Evolutionary conservation across 345 rosid genomes (phyloP).

Genomic region (Nephelium lappaceum): DNA sequence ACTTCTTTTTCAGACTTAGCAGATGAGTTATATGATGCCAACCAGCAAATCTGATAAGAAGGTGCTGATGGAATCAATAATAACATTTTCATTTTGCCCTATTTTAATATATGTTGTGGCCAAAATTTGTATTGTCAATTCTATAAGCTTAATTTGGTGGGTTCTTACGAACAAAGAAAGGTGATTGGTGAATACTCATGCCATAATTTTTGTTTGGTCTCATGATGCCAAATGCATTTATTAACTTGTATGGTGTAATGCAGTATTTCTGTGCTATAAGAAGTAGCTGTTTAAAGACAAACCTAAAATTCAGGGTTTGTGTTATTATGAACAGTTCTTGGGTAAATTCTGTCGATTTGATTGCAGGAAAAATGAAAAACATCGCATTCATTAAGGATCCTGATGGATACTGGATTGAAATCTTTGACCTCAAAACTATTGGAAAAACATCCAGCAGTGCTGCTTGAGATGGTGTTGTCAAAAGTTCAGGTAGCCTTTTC

Average conservation of each 20-base stretch:
- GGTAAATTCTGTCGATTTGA: conserved; percentile 3
- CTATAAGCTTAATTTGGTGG: neutral
- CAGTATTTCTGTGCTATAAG: neutral
- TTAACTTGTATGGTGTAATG: neutral
- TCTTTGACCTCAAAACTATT: conserved; percentile 75
- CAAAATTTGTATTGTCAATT: neutral
- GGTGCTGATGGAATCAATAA: neutral
- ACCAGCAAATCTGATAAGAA: neutral
- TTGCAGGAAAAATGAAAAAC: conserved; percentile 88
- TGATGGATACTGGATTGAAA: conserved; percentile 96
- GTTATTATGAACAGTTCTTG: conserved; percentile 3
- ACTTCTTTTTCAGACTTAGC: neutral
- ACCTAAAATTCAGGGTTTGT: conserved; percentile 2
- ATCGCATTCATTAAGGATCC: conserved; percentile 97
- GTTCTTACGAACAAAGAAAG: neutral
- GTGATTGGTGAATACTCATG: neutral
- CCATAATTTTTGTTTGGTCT: neutral
- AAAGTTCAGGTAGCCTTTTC: conserved; percentile 14
- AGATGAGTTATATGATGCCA: neutral
- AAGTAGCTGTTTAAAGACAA: neutral
- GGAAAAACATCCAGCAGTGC: conserved; percentile 35
- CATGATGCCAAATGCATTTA: neutral
- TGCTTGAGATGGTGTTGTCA: conserved; percentile 37
- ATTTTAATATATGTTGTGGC: neutral
- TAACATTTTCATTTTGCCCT: neutral